Evolutionary conservation across 345 rosid genomes (phyloP).

Genomic region (Adansonia digitata): DNA sequence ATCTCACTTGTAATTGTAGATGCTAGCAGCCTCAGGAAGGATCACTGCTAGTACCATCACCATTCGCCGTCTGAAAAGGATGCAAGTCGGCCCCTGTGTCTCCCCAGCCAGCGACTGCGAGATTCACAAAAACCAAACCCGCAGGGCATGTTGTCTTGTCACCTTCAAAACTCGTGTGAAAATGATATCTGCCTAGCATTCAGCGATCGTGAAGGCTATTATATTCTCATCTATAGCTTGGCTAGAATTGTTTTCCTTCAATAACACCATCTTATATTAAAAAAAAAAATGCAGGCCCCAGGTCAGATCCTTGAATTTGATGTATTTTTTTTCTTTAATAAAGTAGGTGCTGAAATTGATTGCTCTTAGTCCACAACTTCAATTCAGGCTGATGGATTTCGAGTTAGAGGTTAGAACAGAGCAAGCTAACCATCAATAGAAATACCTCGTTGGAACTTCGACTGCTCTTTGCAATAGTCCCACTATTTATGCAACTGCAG

Average conservation of each 20-base stretch:
- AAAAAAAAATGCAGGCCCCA: not conserved
- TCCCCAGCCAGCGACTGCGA: not conserved
- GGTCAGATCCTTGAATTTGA: no score
- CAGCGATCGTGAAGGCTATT: not conserved
- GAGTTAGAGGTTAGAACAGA: not conserved
- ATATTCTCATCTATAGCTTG: not conserved
- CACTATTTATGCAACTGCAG: no score
- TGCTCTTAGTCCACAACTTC: not conserved
- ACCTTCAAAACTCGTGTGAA: not conserved
- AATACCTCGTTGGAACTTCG: not conserved
- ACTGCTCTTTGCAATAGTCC: not conserved
- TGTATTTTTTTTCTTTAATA: no score
- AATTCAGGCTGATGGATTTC: not conserved
- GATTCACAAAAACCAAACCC: not conserved
- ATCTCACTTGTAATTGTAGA: not conserved
- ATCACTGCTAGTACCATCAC: not conserved
- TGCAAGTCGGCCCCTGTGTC: not conserved
- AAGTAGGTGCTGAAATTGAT: not conserved
- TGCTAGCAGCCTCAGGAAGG: not conserved
- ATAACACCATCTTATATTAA: no score
- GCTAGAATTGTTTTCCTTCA: no score
- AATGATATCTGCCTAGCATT: not conserved
- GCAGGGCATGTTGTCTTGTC: not conserved
- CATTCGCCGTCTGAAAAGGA: not conserved
- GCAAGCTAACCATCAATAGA: not conserved